These are phyloP conservation scores for Beta macrorhiza DNA, from an alignment of 179 eudicot genomes.

Conservation along the genomic window DNA sequence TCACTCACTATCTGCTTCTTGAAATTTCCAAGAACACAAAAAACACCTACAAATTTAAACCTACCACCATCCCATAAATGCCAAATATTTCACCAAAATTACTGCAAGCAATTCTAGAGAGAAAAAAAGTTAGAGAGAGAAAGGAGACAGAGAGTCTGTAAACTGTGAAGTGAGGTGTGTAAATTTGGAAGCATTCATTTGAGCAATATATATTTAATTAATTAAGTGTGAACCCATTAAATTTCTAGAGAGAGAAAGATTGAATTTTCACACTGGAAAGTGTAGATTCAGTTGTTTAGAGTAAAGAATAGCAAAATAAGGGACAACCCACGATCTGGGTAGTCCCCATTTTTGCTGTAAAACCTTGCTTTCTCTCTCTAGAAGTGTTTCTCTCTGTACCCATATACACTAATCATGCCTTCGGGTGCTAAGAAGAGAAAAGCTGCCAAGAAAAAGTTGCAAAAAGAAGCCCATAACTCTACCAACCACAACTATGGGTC, in stretches of 20 bases:
- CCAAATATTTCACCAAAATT: slow-evolving; percentile 1
- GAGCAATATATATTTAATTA: background rate
- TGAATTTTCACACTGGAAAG: slow-evolving; percentile 10
- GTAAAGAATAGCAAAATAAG: background rate
- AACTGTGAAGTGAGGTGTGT: slow-evolving; percentile 28
- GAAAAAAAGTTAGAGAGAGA: slow-evolving; percentile 8
- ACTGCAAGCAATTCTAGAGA: slow-evolving; percentile 3
- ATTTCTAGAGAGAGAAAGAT: background rate
- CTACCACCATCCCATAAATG: slow-evolving; percentile 25
- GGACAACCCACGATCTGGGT: slow-evolving; percentile 24
- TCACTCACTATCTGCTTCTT: too few species aligned
- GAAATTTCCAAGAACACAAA: slow-evolving; percentile 29
- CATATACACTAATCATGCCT: slow-evolving; percentile 29
- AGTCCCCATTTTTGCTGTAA: background rate
- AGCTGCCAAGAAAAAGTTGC: slow-evolving; percentile 65
- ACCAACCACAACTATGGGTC: slow-evolving; percentile 18
- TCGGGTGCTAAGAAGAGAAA: slow-evolving; percentile 64
- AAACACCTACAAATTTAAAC: background rate
- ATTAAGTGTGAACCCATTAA: slow-evolving; percentile 10
- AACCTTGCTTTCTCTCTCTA: background rate
- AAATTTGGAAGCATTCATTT: slow-evolving; percentile 21
- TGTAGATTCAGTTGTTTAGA: slow-evolving; percentile 8
- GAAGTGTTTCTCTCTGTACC: background rate
- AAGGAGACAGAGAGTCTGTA: background rate
- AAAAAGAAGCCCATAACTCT: slow-evolving; percentile 24